Evolutionary conservation across 257 asterid species (phyloP).

Genomic region (Prunella vulgaris): DNA sequence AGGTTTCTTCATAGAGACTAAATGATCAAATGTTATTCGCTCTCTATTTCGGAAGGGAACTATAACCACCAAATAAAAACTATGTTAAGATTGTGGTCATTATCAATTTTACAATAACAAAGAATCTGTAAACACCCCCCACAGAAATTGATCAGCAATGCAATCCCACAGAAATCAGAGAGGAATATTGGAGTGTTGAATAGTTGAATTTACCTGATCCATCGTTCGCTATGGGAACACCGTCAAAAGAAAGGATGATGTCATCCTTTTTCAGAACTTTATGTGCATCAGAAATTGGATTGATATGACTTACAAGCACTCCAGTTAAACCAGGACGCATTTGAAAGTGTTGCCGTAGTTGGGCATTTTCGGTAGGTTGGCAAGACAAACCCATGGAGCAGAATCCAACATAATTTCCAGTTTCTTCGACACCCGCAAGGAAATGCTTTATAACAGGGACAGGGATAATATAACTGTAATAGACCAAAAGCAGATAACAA

Average conservation of each 20-base stretch:
- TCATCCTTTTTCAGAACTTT: constrained; percentile 70
- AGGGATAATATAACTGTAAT: constrained; percentile 83
- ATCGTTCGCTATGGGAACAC: constrained; percentile 82
- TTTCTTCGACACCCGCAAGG: constrained; percentile 80
- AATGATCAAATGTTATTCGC: constrained; percentile 90
- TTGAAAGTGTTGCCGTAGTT: constrained; percentile 68
- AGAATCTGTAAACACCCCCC: not conserved
- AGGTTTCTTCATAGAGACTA: constrained; percentile 98
- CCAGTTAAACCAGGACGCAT: constrained; percentile 77
- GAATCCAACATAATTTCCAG: constrained; percentile 84
- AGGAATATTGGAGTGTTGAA: constrained; percentile 10
- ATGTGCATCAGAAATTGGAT: constrained; percentile 73
- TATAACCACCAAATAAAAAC: constrained; percentile 33
- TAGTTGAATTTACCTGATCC: constrained; percentile 66
- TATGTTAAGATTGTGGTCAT: constrained; percentile 9
- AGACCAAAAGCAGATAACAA: not conserved
- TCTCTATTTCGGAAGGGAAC: constrained; percentile 94
- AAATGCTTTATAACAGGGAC: constrained; percentile 91
- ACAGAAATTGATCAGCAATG: not conserved
- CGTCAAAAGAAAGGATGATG: constrained; percentile 86
- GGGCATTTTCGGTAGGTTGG: constrained; percentile 86
- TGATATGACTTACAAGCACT: constrained; percentile 75
- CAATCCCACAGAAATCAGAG: not conserved
- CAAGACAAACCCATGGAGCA: constrained; percentile 93
- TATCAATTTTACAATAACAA: not conserved